phyloP scores from a whole-genome alignment of 2,329 filamentous ascomycete species.

The Hortaea werneckii region DNA sequence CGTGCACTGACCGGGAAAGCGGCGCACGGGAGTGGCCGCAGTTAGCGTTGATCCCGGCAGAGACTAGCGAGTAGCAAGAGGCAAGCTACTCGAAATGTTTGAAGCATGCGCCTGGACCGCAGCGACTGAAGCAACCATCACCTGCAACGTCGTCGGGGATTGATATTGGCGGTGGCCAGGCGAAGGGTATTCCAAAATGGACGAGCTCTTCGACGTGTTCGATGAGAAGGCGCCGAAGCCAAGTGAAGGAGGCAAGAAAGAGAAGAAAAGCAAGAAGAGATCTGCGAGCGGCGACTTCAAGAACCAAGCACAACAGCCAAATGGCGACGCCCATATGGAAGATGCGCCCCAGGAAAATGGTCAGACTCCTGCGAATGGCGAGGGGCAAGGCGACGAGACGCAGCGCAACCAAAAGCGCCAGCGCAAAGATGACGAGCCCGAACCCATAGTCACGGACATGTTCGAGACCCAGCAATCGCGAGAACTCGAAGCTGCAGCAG shows the following conservation, averaged over 20 bases:
- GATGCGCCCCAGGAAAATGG: slow-evolving; percentile 6
- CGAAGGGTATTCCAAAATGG: slow-evolving; percentile 3
- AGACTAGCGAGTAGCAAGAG: too few species aligned
- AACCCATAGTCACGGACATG: slow-evolving; percentile 79
- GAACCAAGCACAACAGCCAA: slow-evolving; percentile 20
- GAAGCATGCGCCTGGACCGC: too few species aligned
- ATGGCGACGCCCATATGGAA: slow-evolving; percentile 13
- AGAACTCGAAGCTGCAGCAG: slow-evolving; percentile 73
- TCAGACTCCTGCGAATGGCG: not conserved
- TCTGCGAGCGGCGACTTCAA: slow-evolving; percentile 74
- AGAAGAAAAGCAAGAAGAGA: slow-evolving; percentile 61
- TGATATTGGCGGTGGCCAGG: too few species aligned
- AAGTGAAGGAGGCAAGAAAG: slow-evolving; percentile 11
- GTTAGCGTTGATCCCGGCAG: too few species aligned
- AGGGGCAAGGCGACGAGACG: slow-evolving; percentile 6
- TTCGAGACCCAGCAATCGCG: slow-evolving; percentile 93
- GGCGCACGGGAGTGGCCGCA: too few species aligned
- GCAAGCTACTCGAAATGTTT: too few species aligned
- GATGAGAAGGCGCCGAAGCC: slow-evolving; percentile 18
- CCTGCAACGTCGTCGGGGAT: too few species aligned
- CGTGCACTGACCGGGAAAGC: too few species aligned
- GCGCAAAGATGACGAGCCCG: slow-evolving; percentile 54
- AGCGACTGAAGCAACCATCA: too few species aligned
- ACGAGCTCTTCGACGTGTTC: slow-evolving; percentile 27
- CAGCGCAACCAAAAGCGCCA: slow-evolving; percentile 53